phyloP scores from a whole-genome alignment of 306 rosid genomes.

The Styphnolobium japonicum region DNA sequence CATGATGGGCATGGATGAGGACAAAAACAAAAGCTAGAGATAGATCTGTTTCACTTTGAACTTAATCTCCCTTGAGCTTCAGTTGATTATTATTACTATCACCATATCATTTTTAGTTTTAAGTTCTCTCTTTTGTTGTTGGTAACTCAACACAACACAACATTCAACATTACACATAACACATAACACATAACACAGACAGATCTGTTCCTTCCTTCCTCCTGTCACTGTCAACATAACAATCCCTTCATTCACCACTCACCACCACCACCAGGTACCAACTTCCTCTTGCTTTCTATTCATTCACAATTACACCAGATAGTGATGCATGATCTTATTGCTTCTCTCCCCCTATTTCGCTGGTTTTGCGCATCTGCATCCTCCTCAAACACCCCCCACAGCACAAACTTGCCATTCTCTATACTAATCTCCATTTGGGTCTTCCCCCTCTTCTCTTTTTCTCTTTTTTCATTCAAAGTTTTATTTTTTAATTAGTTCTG shows the following conservation, averaged over 20 bases:
- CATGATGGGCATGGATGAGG: not conserved
- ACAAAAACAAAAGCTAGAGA: not conserved
- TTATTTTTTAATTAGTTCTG: conserved; percentile 16
- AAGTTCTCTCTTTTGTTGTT: not conserved
- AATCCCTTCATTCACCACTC: conserved; percentile 9
- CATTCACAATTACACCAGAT: not conserved
- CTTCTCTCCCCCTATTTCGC: not conserved
- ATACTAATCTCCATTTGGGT: conserved; percentile 20
- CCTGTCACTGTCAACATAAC: not conserved
- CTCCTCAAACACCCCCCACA: not conserved
- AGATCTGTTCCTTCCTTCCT: conserved; percentile 16
- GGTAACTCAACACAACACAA: conserved; percentile 1
- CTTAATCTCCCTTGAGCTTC: conserved; percentile 3
- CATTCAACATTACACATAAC: not conserved
- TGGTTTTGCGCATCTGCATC: not conserved
- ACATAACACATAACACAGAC: not conserved
- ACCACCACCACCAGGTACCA: conserved; percentile 20
- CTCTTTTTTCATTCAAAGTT: not conserved
- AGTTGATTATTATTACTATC: not conserved
- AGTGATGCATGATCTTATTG: conserved; percentile 15
- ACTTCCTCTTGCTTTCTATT: conserved; percentile 4
- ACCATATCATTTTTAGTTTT: not conserved
- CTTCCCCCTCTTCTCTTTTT: conserved; percentile 11
- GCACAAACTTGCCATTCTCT: not conserved
- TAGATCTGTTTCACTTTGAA: conserved; percentile 11